Base-by-base conservation (phyloP, 306 rosid species). In the Prosopis cineraria region DNA sequence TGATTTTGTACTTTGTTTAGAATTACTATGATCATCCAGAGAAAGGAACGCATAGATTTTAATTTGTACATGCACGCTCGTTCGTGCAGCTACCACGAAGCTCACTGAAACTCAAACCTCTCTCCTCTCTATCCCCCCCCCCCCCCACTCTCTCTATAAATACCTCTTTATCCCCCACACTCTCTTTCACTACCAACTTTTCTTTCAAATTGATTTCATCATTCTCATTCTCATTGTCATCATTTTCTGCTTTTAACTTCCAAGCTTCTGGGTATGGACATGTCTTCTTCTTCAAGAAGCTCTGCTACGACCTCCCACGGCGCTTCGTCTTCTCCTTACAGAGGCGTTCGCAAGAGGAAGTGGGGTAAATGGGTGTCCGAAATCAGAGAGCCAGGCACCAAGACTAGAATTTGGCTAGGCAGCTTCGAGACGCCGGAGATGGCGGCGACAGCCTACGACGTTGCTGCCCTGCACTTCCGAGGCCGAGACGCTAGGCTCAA, bases 361-460 rank as follows among this genome's bases (percentile, higher is more conserved):
- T 94, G 98, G 98, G 98, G 98, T 0, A 94, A 94, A 77, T 94
- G 97, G 97, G 97, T 94, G 0, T 94, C 98, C 3, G 98, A 94
- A 87, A 92, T 94, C 65, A 91, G 98, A 0, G 95, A 94, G 45
- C 98, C 98, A 0, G 97, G 97, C 0, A 94, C 85, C 47, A 94
- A 94, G 47, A 88, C 93, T 17, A 55, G 98, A 24, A 94, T 94
- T 52, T 94, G 98, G 98, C 78, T 94, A 0, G 98, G 98, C 0
- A 94, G 98, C 70, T 94, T 88, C 50, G 92, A 90, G 82, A 80
- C 92, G 0, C 93, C 93, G 0, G 91, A 92, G 73, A 94, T 94
- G 97, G 98, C 97, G 0, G 98, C 98, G 0, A 96, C 97, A 0
- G 98, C 98, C 0, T 94, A 94, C 36, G 98, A 94, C 31, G 97